Evolutionary conservation across 78 protist genomes (phyloP).

Genomic region (Dictyostelium firmibasis): DNA sequence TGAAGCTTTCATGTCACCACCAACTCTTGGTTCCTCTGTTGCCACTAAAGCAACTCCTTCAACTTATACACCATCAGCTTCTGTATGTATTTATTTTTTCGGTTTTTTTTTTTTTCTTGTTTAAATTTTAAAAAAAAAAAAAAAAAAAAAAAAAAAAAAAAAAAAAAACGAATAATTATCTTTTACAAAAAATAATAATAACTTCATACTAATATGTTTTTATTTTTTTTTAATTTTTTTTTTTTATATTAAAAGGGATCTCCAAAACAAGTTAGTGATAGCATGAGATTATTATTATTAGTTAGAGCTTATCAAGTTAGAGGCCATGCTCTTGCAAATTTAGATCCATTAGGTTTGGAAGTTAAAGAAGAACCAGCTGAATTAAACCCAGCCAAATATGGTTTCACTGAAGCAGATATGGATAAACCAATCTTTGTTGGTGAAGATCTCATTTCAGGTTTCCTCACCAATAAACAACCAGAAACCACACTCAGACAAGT

Average conservation of each 20-base stretch:
- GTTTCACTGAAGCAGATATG: conserved; percentile 82
- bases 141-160: no score
- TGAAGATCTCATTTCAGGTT: conserved; percentile 74
- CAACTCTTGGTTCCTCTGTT: conserved; percentile 41
- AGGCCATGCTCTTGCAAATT: conserved; percentile 74
- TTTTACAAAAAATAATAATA: neutral
- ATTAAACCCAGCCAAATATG: conserved; percentile 70
- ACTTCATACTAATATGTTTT: neutral
- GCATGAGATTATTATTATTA: conserved; percentile 59
- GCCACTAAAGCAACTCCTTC: conserved; percentile 40
- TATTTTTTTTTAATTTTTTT: neutral
- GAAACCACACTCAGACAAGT: conserved; percentile 76
- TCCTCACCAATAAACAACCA: conserved; percentile 64
- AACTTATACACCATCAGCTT: neutral
- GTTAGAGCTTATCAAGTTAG: conserved; percentile 84
- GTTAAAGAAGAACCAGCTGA: conserved; percentile 63
- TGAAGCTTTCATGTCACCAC: conserved; percentile 79
- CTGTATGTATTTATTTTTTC: neutral
- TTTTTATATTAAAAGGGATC: neutral
- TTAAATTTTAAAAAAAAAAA: neutral
- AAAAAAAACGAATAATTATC: neutral
- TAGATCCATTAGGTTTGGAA: conserved; percentile 71
- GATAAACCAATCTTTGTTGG: conserved; percentile 74
- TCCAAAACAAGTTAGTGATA: conserved; percentile 28
- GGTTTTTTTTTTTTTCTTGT: neutral